A percentile compares a stretch with the other conserved stretches of the same genome.
These are phyloP conservation scores for Pseudozyma sp. DNA, from an alignment of 1,284 basidiomycete genomes.

Conservation along the genomic window DNA sequence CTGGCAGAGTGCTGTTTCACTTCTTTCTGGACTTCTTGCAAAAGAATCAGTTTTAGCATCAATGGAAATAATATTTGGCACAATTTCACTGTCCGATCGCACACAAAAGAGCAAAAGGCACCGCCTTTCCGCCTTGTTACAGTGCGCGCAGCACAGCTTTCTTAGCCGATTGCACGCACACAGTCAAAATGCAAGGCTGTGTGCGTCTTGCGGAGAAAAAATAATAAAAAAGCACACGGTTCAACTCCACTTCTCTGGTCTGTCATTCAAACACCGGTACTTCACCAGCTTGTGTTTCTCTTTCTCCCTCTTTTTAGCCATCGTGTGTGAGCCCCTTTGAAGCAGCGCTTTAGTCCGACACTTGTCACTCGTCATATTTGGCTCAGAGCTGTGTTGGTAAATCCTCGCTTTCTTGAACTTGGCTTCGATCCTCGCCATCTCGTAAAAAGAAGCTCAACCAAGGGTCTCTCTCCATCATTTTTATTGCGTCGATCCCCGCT, in stretches of 20 bases:
- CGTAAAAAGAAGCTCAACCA: no score
- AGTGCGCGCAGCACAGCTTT: slow-evolving; percentile 24
- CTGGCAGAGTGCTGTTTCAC: no score
- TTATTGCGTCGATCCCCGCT: neutral
- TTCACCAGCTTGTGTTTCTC: neutral
- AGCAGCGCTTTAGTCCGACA: no score
- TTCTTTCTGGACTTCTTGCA: no score
- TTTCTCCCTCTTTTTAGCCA: neutral
- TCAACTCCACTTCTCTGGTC: neutral
- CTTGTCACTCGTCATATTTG: no score
- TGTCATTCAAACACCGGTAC: neutral
- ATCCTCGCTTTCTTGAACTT: no score
- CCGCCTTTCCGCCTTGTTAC: slow-evolving; percentile 2
- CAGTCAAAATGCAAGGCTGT: slow-evolving; percentile 1
- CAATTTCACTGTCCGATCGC: no score
- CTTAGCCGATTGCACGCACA: neutral
- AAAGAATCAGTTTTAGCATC: no score
- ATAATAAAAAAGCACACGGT: slow-evolving; percentile 3
- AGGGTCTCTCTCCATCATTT: neutral
- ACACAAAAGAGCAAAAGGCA: slow-evolving; percentile 5
- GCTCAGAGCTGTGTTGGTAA: no score
- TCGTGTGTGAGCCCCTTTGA: neutral
- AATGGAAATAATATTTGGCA: no score
- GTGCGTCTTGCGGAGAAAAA: neutral
- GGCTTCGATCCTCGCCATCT: no score